Conservation (phyloP, 169 alveolate species). For the Plasmodium yoelii region DNA sequence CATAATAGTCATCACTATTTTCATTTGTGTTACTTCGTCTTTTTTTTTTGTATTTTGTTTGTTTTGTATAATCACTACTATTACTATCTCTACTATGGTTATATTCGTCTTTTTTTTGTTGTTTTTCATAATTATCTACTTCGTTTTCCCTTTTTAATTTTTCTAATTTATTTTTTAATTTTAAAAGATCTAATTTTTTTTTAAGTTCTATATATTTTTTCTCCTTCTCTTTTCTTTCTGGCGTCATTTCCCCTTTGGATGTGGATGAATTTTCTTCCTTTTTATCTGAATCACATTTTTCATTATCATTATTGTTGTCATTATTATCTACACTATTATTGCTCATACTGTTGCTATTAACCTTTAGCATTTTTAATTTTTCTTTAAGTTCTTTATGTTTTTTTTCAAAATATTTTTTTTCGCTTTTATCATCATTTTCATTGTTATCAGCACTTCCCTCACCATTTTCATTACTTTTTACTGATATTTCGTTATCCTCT, state of each 20-base stretch:
- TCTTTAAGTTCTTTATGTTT: constrained; percentile 59
- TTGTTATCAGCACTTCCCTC: not conserved
- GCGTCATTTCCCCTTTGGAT: not conserved
- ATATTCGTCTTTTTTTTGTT: not conserved
- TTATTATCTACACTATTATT: not conserved
- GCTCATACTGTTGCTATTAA: constrained; percentile 1
- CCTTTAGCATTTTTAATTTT: constrained; percentile 32
- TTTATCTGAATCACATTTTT: not conserved
- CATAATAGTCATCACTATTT: constrained; percentile 1
- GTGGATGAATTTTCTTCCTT: not conserved
- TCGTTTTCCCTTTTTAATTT: constrained; percentile 54
- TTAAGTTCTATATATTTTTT: constrained; percentile 10
- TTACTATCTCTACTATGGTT: not conserved
- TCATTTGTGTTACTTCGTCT: not conserved
- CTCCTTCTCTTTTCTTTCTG: constrained; percentile 8
- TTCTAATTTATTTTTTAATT: constrained; percentile 30
- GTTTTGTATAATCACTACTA: not conserved
- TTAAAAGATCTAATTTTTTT: constrained; percentile 10
- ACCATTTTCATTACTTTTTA: not conserved
- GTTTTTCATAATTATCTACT: constrained; percentile 8
- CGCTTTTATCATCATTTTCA: not conserved
- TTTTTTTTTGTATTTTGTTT: not conserved
- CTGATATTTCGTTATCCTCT: not conserved
- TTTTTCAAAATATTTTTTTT: constrained; percentile 20
- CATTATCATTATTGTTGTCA: not conserved